These are phyloP conservation scores for Yamadazyma diddensiae DNA, from an alignment of 1,139 yeast species.

Conservation along the genomic window DNA sequence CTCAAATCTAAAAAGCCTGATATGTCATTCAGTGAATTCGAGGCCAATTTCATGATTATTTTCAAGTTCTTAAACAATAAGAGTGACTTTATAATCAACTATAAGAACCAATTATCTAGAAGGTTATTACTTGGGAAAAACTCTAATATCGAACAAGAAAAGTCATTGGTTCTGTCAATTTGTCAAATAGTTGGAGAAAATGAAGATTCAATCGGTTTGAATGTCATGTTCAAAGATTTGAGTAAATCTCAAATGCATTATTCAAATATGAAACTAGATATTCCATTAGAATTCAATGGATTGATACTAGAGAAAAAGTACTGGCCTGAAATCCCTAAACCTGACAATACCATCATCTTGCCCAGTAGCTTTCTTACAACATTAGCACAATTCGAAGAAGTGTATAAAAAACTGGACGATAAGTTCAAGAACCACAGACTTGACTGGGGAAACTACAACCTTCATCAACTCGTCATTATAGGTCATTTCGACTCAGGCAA, in stretches of 20 bases:
- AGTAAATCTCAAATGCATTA: slow-evolving; percentile 19
- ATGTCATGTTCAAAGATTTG: slow-evolving; percentile 35
- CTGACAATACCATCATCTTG: slow-evolving; percentile 16
- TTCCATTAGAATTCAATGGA: slow-evolving; percentile 27
- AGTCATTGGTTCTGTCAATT: slow-evolving; percentile 23
- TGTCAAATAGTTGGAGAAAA: slow-evolving; percentile 30
- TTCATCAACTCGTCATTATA: slow-evolving; percentile 33
- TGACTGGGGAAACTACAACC: slow-evolving; percentile 29
- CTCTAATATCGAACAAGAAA: slow-evolving; percentile 22
- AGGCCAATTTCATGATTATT: slow-evolving; percentile 21
- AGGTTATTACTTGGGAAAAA: slow-evolving; percentile 30
- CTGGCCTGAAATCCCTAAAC: slow-evolving; percentile 44
- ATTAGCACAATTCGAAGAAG: slow-evolving; percentile 15
- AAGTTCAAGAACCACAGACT: slow-evolving; percentile 21
- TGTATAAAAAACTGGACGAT: slow-evolving; percentile 18
- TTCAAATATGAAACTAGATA: slow-evolving; percentile 9
- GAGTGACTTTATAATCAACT: slow-evolving; percentile 28
- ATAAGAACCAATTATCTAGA: slow-evolving; percentile 36
- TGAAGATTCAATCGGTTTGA: slow-evolving; percentile 30
- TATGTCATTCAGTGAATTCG: slow-evolving; percentile 18
- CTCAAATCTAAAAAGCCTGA: slow-evolving; percentile 19
- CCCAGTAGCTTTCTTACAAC: slow-evolving; percentile 15
- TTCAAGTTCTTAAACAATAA: slow-evolving; percentile 38
- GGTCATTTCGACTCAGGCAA: slow-evolving; percentile 28
- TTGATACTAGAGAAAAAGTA: slow-evolving; percentile 31